Conservation (phyloP, 1,284 basidiomycete genomes). For the Abortiporus biennis region DNA sequence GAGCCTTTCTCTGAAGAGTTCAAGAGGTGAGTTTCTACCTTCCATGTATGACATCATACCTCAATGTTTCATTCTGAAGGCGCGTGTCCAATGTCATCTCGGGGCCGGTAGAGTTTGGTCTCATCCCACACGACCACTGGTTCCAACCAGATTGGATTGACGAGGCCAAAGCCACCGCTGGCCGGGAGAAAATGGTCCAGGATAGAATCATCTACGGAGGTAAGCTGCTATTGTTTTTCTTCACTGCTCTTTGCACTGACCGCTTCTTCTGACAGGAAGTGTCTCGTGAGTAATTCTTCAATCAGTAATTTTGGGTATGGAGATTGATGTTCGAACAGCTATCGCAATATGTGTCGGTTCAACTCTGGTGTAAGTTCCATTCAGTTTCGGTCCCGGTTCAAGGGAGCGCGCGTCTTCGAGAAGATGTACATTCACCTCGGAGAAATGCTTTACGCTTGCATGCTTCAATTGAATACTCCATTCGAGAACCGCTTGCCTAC, state of each 20-base stretch:
- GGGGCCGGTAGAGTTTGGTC: conserved; percentile 36
- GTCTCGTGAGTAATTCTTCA: conserved; percentile 13
- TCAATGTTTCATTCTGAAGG: conserved; percentile 22
- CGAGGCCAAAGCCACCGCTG: conserved; percentile 52
- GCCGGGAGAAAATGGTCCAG: conserved; percentile 51
- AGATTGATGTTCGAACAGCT: conserved; percentile 16
- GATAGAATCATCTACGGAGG: conserved; percentile 61
- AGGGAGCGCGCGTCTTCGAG: no score
- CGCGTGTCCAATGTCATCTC: conserved; percentile 33
- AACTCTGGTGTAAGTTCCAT: conserved; percentile 51
- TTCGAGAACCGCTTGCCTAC: no score
- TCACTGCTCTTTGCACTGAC: conserved; percentile 10
- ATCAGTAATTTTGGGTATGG: neutral
- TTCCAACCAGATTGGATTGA: conserved; percentile 69
- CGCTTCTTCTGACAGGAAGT: conserved; percentile 11
- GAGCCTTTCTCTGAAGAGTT: conserved; percentile 69
- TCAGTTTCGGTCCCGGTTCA: no score
- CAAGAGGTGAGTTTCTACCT: conserved; percentile 36
- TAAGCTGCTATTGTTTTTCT: conserved; percentile 15
- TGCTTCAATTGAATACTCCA: no score
- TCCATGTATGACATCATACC: neutral
- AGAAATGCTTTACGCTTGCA: neutral
- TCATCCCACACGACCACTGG: conserved; percentile 40
- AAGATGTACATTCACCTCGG: neutral
- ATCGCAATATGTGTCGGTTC: conserved; percentile 55